Percentiles rank a stretch among this genome's conserved stretches.
Conservation (phyloP, 2,329 filamentous ascomycete genomes). For the Penicillium sp. region DNA sequence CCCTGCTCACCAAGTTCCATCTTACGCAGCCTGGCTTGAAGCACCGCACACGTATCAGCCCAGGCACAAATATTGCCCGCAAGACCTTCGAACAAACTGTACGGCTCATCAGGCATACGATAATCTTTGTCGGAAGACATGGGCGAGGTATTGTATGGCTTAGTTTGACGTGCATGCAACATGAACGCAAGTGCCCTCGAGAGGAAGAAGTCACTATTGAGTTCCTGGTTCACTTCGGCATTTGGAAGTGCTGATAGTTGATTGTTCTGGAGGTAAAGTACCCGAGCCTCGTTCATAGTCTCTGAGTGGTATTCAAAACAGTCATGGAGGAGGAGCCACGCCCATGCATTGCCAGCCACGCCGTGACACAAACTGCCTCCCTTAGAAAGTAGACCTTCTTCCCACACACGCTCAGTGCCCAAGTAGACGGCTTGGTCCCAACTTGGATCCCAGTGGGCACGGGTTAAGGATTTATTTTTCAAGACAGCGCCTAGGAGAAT, state of each 20-base stretch:
- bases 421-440: constrained; percentile 40
- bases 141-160: constrained; percentile 32
- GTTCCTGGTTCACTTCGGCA: constrained; percentile 12
- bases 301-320: constrained; percentile 35
- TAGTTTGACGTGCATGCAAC: constrained; percentile 40
- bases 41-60: constrained; percentile 41
- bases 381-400: constrained; percentile 44
- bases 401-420: constrained; percentile 40
- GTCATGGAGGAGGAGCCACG: constrained; percentile 39
- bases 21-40: constrained; percentile 37
- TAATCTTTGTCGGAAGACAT: constrained; percentile 29
- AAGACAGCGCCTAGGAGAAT: constrained; percentile 37
- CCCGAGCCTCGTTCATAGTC: constrained; percentile 23
- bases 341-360: constrained; percentile 44
- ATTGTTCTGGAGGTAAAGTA: constrained; percentile 23
- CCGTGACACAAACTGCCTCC: constrained; percentile 46
- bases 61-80: constrained; percentile 44
- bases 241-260: constrained; percentile 1
- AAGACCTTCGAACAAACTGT: constrained; percentile 42
- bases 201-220: constrained; percentile 40
- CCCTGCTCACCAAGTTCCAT: constrained; percentile 27
- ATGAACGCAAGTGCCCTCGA: constrained; percentile 40
- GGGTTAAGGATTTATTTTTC: constrained; percentile 28
- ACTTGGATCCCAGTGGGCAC: constrained; percentile 36
- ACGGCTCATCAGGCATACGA: constrained; percentile 44